phyloP scores from a whole-genome alignment of 139 green algal species.

The Chloropicon primus region DNA sequence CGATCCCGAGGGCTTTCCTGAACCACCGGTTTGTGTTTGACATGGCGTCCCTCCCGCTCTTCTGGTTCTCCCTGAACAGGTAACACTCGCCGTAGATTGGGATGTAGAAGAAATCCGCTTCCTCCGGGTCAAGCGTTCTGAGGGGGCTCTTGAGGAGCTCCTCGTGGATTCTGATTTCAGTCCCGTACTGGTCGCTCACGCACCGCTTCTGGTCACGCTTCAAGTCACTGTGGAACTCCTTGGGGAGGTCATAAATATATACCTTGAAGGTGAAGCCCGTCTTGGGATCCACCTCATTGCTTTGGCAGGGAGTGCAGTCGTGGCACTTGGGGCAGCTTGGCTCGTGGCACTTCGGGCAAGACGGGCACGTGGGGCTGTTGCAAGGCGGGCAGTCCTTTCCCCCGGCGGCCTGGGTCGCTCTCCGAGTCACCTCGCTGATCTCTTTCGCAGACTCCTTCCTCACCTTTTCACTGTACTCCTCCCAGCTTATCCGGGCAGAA shows the following conservation, averaged over 20 bases:
- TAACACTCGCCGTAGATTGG: conserved; percentile 14
- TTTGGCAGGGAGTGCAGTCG: neutral
- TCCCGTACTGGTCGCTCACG: conserved; percentile 19
- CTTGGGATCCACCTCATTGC: neutral
- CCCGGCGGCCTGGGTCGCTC: neutral
- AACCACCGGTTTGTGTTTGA: neutral
- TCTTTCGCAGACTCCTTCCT: neutral
- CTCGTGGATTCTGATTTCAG: conserved; percentile 14
- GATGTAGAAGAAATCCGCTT: conserved; percentile 26
- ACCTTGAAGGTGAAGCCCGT: conserved; percentile 1
- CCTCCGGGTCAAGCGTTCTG: conserved; percentile 17
- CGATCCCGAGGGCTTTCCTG: conserved; percentile 1
- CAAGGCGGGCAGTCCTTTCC: neutral
- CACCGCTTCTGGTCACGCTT: conserved; percentile 16
- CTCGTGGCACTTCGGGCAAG: neutral
- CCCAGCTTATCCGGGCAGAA: neutral
- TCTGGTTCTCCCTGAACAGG: neutral
- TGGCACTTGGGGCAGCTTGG: neutral
- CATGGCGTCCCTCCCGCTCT: neutral
- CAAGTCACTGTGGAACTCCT: conserved; percentile 11
- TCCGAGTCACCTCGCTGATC: conserved; percentile 1
- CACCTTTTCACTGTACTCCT: conserved; percentile 2
- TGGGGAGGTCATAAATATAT: conserved; percentile 16
- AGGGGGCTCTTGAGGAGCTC: conserved; percentile 12
- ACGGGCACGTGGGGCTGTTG: neutral